Conservation (phyloP, 306 rosid genomes). For the Gillenia trifoliata region DNA sequence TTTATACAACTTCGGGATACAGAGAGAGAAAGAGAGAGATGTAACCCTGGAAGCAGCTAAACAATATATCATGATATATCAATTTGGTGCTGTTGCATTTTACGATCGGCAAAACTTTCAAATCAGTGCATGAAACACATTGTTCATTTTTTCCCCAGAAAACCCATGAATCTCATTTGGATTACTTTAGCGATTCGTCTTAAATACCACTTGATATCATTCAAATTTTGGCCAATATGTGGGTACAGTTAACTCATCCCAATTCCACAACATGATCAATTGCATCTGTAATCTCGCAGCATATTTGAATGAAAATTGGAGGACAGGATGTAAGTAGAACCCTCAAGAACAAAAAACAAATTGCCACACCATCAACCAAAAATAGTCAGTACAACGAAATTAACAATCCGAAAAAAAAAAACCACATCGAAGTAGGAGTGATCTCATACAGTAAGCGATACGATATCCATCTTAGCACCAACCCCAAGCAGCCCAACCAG, state of each 20-base stretch:
- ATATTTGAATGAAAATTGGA: not conserved
- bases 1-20: not conserved
- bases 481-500: constrained; percentile 61
- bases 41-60: not conserved
- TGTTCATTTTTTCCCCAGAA: too few species aligned
- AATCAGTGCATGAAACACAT: too few species aligned
- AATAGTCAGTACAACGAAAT: not conserved
- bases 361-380: not conserved
- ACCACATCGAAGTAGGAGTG: not conserved
- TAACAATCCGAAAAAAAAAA: not conserved
- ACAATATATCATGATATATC: not conserved
- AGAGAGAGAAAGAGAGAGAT: not conserved
- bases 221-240: not conserved
- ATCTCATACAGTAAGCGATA: constrained; percentile 74
- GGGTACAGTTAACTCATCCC: not conserved
- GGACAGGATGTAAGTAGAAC: not conserved
- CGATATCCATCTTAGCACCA: constrained; percentile 48
- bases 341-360: not conserved
- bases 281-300: not conserved
- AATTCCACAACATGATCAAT: not conserved
- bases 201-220: not conserved
- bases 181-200: not conserved
- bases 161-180: not conserved
- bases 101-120: too few species aligned
- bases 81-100: too few species aligned